phyloP scores from a whole-genome alignment of 2,329 filamentous ascomycete genomes.

The Claviceps sp. region DNA sequence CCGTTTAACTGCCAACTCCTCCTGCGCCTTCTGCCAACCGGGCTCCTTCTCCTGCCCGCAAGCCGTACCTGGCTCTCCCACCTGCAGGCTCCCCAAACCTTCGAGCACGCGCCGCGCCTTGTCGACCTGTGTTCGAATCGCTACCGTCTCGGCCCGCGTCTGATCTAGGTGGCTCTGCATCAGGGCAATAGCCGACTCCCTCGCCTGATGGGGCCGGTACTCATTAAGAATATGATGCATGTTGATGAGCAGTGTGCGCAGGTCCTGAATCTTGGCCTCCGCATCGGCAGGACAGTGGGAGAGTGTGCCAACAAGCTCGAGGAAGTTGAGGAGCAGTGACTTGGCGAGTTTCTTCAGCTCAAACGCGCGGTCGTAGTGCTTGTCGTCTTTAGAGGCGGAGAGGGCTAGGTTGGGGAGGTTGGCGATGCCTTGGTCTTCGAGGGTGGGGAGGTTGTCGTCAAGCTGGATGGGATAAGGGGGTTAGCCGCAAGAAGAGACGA shows the following conservation, averaged over 20 bases:
- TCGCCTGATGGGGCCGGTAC: slow-evolving; percentile 83
- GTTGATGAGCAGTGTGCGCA: slow-evolving; percentile 76
- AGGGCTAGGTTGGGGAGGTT: slow-evolving; percentile 40
- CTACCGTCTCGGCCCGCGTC: slow-evolving; percentile 59
- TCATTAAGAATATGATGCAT: slow-evolving; percentile 89
- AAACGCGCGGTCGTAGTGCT: slow-evolving; percentile 48
- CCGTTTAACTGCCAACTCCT: slow-evolving; percentile 6
- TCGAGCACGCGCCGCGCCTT: slow-evolving; percentile 63
- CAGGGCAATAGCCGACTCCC: slow-evolving; percentile 73
- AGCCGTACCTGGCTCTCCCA: slow-evolving; percentile 1
- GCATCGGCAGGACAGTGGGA: slow-evolving; percentile 30
- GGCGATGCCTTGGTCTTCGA: slow-evolving; percentile 57
- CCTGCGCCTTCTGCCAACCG: neutral
- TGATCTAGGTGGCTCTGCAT: slow-evolving; percentile 75
- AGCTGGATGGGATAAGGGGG: slow-evolving; percentile 23
- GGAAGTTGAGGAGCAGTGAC: slow-evolving; percentile 74
- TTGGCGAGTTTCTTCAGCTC: slow-evolving; percentile 70
- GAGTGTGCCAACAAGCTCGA: slow-evolving; percentile 57
- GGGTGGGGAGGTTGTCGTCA: slow-evolving; percentile 48
- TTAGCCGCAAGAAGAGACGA: no score
- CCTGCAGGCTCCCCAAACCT: slow-evolving; percentile 45
- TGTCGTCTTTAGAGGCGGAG: slow-evolving; percentile 32
- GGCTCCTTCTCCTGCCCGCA: neutral
- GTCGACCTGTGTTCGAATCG: slow-evolving; percentile 51
- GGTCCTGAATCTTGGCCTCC: slow-evolving; percentile 59